A percentile compares a stretch with the other conserved stretches of the same genome.
phyloP scores from a whole-genome alignment of 768 basidiomycete species.

The Naganishia antarctica region DNA sequence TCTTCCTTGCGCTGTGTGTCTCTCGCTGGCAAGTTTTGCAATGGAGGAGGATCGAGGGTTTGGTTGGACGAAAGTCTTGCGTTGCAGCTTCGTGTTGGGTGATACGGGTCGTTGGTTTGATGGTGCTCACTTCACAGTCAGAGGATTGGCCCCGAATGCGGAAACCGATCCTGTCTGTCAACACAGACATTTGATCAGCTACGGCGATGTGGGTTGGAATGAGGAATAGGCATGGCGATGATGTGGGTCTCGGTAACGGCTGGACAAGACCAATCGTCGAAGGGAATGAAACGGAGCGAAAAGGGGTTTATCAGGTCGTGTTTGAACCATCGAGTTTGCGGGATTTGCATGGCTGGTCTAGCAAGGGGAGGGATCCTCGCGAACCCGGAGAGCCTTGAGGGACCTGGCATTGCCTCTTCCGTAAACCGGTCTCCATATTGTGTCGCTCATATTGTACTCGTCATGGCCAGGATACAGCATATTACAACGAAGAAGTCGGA shows the following conservation, averaged over 20 bases:
- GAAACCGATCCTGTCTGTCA: slow-evolving; percentile 10
- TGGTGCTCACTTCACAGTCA: slow-evolving; percentile 8
- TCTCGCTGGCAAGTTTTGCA: slow-evolving; percentile 1
- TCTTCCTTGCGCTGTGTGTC: neutral
- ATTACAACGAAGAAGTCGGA: neutral
- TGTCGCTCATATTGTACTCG: too few relatives aligned
- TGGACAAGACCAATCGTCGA: neutral
- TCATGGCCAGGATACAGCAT: neutral
- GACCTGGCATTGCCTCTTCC: neutral
- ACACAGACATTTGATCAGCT: slow-evolving; percentile 17
- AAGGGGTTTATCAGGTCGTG: slow-evolving; percentile 5
- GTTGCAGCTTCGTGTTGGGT: neutral
- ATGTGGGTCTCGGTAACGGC: neutral
- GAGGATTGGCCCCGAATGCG: neutral
- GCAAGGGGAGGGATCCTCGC: slow-evolving; percentile 14
- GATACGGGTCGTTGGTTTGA: neutral
- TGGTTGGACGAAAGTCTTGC: neutral
- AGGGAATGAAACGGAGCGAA: neutral
- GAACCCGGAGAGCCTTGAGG: slow-evolving; percentile 17
- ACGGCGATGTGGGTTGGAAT: neutral
- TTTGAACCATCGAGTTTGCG: slow-evolving; percentile 4
- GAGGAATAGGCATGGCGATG: neutral
- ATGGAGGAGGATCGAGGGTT: slow-evolving; percentile 3
- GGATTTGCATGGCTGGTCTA: neutral
- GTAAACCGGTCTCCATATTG: neutral